Conservation (phyloP, 345 rosid genomes). For the Orychophragmus violaceus region DNA sequence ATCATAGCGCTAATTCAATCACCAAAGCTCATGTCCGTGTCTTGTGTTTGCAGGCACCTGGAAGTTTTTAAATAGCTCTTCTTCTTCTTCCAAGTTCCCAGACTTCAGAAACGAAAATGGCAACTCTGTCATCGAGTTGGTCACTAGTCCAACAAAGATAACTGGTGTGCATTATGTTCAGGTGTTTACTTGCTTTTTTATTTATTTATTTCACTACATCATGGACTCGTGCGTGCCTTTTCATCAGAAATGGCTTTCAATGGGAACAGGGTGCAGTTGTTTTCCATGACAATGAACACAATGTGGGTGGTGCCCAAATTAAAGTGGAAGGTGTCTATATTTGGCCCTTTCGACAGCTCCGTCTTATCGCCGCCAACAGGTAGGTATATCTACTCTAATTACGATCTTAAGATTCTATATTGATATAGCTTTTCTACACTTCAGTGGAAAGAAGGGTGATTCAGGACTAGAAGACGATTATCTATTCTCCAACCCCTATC, state of each 20-base stretch:
- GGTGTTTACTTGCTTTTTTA: conserved; percentile 31
- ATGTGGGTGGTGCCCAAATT: conserved; percentile 91
- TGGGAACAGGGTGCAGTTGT: conserved; percentile 79
- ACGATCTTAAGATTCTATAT: neutral
- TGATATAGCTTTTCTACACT: neutral
- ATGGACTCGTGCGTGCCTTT: neutral
- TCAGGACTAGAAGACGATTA: conserved; percentile 77
- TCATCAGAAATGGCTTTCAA: neutral
- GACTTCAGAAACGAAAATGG: conserved; percentile 75
- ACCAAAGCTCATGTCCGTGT: neutral
- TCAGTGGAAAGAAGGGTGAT: conserved; percentile 78
- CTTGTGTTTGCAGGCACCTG: conserved; percentile 58
- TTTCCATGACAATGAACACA: conserved; percentile 88
- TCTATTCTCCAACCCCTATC: conserved; percentile 89
- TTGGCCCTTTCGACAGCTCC: conserved; percentile 99
- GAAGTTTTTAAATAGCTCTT: conserved; percentile 84
- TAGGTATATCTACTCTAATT: conserved; percentile 6
- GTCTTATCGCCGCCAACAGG: conserved; percentile 95
- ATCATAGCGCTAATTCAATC: neutral
- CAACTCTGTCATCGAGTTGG: conserved; percentile 72
- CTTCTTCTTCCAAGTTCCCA: conserved; percentile 57
- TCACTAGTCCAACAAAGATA: conserved; percentile 82
- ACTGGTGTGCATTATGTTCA: conserved; percentile 93
- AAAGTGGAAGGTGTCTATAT: conserved; percentile 98
- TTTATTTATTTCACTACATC: neutral